Evolutionary conservation across 768 basidiomycete genomes (phyloP).

Genomic region (Tylopilus plumbeoviolaceoides): DNA sequence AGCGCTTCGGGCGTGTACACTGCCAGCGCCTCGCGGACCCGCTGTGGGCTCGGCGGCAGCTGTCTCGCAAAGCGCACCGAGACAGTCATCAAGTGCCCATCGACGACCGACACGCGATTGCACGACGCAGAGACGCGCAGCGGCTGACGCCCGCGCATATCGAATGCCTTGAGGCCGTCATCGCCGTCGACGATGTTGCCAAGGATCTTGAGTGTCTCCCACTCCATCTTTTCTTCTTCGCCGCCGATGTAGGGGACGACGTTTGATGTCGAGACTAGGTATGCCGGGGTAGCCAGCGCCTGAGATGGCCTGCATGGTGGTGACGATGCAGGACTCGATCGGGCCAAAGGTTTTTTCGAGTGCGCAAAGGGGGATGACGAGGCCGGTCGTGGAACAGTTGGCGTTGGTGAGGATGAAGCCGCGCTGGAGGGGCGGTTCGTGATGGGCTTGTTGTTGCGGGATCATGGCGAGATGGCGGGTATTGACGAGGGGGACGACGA

Average conservation of each 20-base stretch:
- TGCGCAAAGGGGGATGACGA: constrained; percentile 84
- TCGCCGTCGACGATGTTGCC: constrained; percentile 68
- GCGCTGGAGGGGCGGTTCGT: constrained; percentile 62
- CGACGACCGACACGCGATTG: constrained; percentile 93
- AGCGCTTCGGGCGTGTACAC: constrained; percentile 76
- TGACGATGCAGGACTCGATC: constrained; percentile 86
- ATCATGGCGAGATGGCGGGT: constrained; percentile 80
- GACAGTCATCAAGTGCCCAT: constrained; percentile 90
- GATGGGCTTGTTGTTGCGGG: constrained; percentile 70
- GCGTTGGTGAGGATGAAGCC: constrained; percentile 99
- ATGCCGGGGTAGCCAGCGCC: constrained; percentile 98
- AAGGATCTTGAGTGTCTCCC: constrained; percentile 97
- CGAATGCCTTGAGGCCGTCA: constrained; percentile 60
- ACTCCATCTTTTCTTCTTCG: constrained; percentile 98
- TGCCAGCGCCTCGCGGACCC: constrained; percentile 77
- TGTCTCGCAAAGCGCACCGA: constrained; percentile 77
- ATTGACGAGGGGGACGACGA: constrained; percentile 96
- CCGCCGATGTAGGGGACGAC: constrained; percentile 91
- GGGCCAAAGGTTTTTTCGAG: constrained; percentile 91
- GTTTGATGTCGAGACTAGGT: constrained; percentile 84
- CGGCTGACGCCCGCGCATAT: constrained; percentile 77
- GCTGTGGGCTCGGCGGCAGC: constrained; percentile 82
- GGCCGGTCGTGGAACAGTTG: constrained; percentile 95
- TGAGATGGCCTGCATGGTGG: constrained; percentile 97
- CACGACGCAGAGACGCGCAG: constrained; percentile 90